phyloP scores from a whole-genome alignment of 257 asterid genomes.

The Marsdenia floribunda region DNA sequence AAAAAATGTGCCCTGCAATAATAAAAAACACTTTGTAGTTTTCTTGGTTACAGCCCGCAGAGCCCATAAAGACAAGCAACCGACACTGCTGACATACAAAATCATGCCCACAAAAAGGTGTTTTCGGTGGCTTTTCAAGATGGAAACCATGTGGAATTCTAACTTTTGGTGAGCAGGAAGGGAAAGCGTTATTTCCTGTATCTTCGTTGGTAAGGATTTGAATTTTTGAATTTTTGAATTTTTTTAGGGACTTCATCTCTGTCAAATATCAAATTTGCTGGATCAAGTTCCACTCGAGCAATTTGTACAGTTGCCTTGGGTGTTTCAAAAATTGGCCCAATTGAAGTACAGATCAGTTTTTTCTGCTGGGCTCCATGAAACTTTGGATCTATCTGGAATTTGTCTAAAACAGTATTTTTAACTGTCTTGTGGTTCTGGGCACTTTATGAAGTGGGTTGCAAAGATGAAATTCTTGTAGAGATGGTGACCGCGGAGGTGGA shows the following conservation, averaged over 20 bases:
- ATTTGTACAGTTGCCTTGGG: constrained; percentile 47
- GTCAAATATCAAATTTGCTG: constrained; percentile 24
- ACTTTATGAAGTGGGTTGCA: too few species aligned
- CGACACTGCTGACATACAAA: not conserved
- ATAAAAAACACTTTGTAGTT: not conserved
- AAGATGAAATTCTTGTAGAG: too few species aligned
- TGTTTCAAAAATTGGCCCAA: constrained; percentile 66
- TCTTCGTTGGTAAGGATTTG: constrained; percentile 55
- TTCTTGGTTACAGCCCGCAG: not conserved
- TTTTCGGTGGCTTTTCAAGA: constrained; percentile 3
- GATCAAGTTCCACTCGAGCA: constrained; percentile 61
- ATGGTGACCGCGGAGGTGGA: too few species aligned
- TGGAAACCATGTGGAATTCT: constrained; percentile 7
- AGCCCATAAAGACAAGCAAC: not conserved
- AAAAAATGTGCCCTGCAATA: not conserved
- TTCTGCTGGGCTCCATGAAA: constrained; percentile 75
- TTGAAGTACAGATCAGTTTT: constrained; percentile 51
- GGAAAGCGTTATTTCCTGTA: constrained; percentile 81
- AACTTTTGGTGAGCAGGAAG: constrained; percentile 59
- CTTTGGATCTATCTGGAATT: constrained; percentile 47
- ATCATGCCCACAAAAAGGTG: not conserved
- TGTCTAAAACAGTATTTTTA: constrained; percentile 43
- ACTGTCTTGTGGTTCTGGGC: too few species aligned
- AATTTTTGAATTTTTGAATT: too few species aligned
- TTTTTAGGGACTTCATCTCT: constrained; percentile 30